phyloP scores from a whole-genome alignment of 169 alveolate genomes.

The Toxoplasma gondii region DNA sequence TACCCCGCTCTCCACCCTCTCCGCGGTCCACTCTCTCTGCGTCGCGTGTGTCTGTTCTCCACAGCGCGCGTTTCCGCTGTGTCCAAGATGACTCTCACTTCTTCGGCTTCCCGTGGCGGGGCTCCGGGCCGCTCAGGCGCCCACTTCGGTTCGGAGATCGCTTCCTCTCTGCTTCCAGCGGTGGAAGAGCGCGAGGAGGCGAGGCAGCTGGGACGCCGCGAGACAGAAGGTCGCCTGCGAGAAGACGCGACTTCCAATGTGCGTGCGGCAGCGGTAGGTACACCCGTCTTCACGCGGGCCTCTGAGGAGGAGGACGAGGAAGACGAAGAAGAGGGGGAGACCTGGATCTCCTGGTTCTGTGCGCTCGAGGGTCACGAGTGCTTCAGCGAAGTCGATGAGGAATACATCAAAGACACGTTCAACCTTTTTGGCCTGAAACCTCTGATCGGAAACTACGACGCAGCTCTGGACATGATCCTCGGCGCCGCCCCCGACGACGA shows the following conservation, averaged over 20 bases:
- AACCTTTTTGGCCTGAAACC: constrained; percentile 88
- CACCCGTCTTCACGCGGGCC: neutral
- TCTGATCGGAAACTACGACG: constrained; percentile 85
- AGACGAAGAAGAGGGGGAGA: constrained; percentile 35
- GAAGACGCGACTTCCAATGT: neutral
- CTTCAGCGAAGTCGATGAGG: constrained; percentile 94
- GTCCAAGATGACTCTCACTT: neutral
- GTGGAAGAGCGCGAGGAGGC: neutral
- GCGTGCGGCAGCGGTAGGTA: neutral
- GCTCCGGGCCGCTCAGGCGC: neutral
- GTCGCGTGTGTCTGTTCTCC: neutral
- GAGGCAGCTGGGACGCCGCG: neutral
- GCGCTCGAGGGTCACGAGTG: constrained; percentile 92
- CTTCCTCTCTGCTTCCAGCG: neutral
- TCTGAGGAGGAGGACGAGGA: constrained; percentile 58
- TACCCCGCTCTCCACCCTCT: neutral
- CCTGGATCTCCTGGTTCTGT: constrained; percentile 97
- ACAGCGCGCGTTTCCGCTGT: neutral
- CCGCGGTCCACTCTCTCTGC: neutral
- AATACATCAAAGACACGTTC: constrained; percentile 92
- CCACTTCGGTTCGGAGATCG: neutral
- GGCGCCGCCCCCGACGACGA: constrained; percentile 78
- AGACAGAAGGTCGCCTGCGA: neutral
- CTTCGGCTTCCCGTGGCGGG: constrained; percentile 2
- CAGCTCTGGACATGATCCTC: constrained; percentile 87